Evolutionary conservation across 2,329 filamentous ascomycete species (phyloP), one percentile per base, ranked within the genome.

Genomic region (Verruconis gallopava): DNA sequence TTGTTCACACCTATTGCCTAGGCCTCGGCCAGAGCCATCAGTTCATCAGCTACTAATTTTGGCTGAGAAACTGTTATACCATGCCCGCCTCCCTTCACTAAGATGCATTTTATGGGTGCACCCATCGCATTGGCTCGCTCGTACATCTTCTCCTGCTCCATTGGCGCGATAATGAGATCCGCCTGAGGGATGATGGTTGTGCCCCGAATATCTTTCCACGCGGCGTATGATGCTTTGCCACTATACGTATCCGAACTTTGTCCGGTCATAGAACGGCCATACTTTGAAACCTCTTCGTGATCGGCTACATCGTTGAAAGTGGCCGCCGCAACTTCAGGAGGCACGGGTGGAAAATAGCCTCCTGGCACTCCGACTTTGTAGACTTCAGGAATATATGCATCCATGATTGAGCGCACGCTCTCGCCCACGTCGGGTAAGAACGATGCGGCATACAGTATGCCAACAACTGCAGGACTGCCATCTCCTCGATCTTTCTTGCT

Each of bases 61-160:
- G 33, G 33, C 33, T 36, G 33, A 6, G 33, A 11, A 6, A 36
- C 33, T 6, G 33, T 36, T 9, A 36, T 36, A 9, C 6, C 33
- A 36, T 36, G 33, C 15, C 33, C 33, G 12, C 33, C 33, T 9
- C 33, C 33, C 15, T 6, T 6, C 12, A 17, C 33, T 9, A 19
- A n/a, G 6, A 36, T 17, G 6, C 33, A 6, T 17, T 36, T 36
- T 9, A 36, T 36, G 9, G 11, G 11, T 17, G 13, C 33, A 6
- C 33, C 33, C 11, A 9, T 15, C 6, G 11, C 33, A 9, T 9
- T 6, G 9, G 33, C 33, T 9, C 18, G 6, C 33, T 36, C 33
- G 18, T 36, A 36, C 33, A 14, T n/a, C 33, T 19, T 36, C 33
- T 36, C 33, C 33, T 36, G 33, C 33, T 36, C 33, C 18, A 9